Evolutionary conservation across 2,329 filamentous ascomycete species (phyloP).

Genomic region (Colletotrichum chlorophyti): DNA sequence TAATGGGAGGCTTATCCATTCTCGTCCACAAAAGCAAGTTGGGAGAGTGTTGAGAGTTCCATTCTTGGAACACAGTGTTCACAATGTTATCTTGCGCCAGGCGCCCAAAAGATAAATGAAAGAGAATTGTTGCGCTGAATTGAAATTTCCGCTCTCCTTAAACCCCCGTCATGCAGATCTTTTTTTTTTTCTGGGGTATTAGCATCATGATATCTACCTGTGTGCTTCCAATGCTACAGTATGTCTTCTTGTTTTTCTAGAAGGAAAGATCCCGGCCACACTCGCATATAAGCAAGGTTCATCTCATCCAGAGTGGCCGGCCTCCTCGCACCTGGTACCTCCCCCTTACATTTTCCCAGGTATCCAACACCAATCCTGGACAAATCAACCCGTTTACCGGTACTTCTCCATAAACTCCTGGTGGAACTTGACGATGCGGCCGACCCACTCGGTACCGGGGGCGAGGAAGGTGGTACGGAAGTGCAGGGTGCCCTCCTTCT

Average conservation of each 20-base stretch:
- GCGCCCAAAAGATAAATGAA: too few species aligned
- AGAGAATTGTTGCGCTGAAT: too few species aligned
- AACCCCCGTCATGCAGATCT: neutral
- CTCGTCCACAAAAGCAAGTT: too few species aligned
- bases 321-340: neutral
- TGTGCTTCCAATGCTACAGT: neutral
- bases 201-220: neutral
- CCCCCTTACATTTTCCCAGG: neutral
- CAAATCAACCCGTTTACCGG: constrained; percentile 41
- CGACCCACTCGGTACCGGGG: constrained; percentile 94
- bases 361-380: neutral
- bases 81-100: too few species aligned
- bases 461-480: constrained; percentile 97
- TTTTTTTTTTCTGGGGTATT: neutral
- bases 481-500: constrained; percentile 89
- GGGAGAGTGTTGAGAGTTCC: neutral
- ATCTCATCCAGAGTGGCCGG: neutral
- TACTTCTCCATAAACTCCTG: constrained; percentile 88
- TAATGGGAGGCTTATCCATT: too few species aligned
- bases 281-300: neutral
- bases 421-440: constrained; percentile 88
- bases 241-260: neutral
- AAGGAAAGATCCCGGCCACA: neutral
- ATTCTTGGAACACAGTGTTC: constrained; percentile 25
- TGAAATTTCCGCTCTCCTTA: neutral